Base-by-base conservation (phyloP, 305 asterid species). In the Stenogyne calaminthoides region DNA sequence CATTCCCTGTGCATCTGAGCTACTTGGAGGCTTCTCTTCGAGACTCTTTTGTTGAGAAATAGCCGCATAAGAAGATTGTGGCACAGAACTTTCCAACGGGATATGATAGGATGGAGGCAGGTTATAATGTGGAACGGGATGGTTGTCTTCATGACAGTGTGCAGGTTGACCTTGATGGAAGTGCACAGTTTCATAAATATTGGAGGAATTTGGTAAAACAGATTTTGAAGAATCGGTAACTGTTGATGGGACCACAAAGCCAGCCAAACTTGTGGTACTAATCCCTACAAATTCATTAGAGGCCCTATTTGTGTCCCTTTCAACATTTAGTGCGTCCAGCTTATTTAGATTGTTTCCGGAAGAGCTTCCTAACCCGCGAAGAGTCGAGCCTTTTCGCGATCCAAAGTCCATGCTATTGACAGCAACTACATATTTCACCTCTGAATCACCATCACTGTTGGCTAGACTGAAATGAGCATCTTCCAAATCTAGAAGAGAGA, bases 341-440 rank as follows among this genome's bases (percentile, higher is more conserved):
- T 86, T 88, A 74, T 80, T 85, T 71, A 88, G 78, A 64, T 80
- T 84, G 83, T 80, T 86, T 9, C 84, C 86, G 2, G 84, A 87
- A 65, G 84, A 78, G 68, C 82, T 72, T 47, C 77, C 80, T 70
- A 86, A 70, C 76, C 81, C 84, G 73, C 67, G 81, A 20, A 78
- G 67, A 56, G 67, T 75, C 58, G 88, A 82, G 81, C 75, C 81
- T 80, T 81, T 87, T 55, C 84, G 82, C 6, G 82, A 76, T 57
- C 81, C 86, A 57, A 82, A 69, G 77, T 85, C 91, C 88, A 84
- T 83, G 80, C 88, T 85, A 76, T 90, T 90, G 77, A 88, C 81
- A 73, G 96, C 94, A 65, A 88, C 89, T 68, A 88, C 86, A 79
- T 82, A 90, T 82, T 81, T 89, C 77, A 85, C 77, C 81, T 88